Evolutionary conservation across 78 protist genomes (phyloP).

Genomic region (Dictyostelium intermedium): DNA sequence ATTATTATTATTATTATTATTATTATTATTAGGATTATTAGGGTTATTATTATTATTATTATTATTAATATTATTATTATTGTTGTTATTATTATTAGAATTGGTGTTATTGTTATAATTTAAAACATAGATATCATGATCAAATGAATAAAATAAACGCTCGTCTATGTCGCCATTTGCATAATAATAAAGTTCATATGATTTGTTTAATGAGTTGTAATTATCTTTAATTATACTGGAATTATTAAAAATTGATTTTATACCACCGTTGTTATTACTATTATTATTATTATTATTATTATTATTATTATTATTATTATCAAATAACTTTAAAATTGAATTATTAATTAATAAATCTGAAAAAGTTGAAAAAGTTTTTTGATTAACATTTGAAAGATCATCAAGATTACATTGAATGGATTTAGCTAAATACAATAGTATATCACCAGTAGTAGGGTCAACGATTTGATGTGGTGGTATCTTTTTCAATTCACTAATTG

Average conservation of each 20-base stretch:
- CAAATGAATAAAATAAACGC: slow-evolving; percentile 23
- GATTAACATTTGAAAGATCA: neutral
- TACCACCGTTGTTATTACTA: no score
- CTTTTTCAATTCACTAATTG: neutral
- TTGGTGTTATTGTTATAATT: neutral
- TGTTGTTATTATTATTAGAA: neutral
- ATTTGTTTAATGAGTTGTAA: slow-evolving; percentile 16
- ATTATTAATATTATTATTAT: slow-evolving; percentile 4
- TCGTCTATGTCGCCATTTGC: slow-evolving; percentile 73
- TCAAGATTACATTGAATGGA: neutral
- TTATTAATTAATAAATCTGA: neutral
- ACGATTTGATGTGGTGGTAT: neutral
- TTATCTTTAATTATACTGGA: neutral
- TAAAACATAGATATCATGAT: neutral
- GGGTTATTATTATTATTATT: neutral
- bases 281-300: neutral
- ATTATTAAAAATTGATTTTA: neutral
- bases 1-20: neutral
- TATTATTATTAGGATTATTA: neutral
- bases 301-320: neutral
- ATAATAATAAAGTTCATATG: slow-evolving; percentile 56
- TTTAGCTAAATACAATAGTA: neutral
- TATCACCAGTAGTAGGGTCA: neutral
- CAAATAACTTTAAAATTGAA: neutral
- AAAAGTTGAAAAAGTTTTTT: neutral